These are phyloP conservation scores for Gymnopilus junonius DNA, from an alignment of 768 basidiomycete genomes.

Conservation along the genomic window DNA sequence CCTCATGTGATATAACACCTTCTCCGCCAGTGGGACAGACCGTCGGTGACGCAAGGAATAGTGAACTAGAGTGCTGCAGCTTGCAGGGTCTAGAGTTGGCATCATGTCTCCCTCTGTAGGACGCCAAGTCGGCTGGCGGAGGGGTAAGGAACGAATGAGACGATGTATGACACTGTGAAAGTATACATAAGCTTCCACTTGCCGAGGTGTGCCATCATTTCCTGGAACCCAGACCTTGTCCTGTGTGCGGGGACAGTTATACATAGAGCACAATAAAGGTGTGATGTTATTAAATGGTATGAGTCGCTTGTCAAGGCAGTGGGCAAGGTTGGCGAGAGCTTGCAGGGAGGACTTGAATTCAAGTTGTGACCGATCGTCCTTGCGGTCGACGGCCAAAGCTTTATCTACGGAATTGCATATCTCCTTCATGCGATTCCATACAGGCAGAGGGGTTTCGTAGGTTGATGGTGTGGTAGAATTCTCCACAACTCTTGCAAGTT, in stretches of 20 bases:
- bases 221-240: conserved; percentile 43
- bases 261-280: conserved; percentile 50
- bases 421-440: conserved; percentile 5
- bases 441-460: conserved; percentile 8
- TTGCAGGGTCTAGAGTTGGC: conserved; percentile 24
- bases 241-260: conserved; percentile 45
- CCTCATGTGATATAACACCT: conserved; percentile 61
- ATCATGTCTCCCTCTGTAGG: conserved; percentile 9
- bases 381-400: conserved; percentile 16
- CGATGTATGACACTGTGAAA: conserved; percentile 51
- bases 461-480: neutral
- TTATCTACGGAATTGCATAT: conserved; percentile 15
- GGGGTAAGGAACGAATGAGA: conserved; percentile 41
- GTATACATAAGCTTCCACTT: conserved; percentile 48
- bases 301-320: conserved; percentile 52
- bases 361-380: conserved; percentile 13
- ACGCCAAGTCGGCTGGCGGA: neutral
- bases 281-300: conserved; percentile 50
- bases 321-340: conserved; percentile 62
- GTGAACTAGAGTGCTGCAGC: conserved; percentile 66
- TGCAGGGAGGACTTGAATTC: conserved; percentile 47
- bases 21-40: conserved; percentile 50
- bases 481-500: conserved; percentile 21
- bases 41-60: conserved; percentile 68
- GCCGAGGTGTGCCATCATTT: conserved; percentile 22